phyloP scores from a whole-genome alignment of 2,329 filamentous ascomycete genomes.

The Cercospora sesami region DNA sequence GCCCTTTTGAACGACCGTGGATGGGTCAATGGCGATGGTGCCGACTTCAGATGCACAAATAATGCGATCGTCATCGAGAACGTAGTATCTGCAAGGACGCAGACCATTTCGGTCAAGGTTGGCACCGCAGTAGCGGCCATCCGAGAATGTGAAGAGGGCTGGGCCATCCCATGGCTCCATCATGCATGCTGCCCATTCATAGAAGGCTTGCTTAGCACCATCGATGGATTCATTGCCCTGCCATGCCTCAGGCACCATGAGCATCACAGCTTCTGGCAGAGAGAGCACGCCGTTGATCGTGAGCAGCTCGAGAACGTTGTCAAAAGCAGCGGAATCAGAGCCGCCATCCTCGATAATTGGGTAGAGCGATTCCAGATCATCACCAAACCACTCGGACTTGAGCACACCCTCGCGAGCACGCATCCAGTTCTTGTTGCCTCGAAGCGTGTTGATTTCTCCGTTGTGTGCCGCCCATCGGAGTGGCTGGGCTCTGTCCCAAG shows the following conservation, averaged over 20 bases:
- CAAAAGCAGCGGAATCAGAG: constrained; percentile 94
- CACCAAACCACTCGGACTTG: constrained; percentile 87
- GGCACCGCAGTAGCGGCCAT: constrained; percentile 93
- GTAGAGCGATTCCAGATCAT: constrained; percentile 86
- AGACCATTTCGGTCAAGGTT: constrained; percentile 96
- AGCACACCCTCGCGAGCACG: constrained; percentile 92
- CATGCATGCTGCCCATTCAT: constrained; percentile 97
- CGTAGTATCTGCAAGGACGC: constrained; percentile 92
- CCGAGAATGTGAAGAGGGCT: constrained; percentile 93
- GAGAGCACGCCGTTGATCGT: constrained; percentile 96
- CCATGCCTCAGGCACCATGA: constrained; percentile 98
- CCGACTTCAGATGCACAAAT: constrained; percentile 97
- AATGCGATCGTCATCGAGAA: constrained; percentile 94
- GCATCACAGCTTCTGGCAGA: constrained; percentile 92
- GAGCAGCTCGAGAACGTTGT: constrained; percentile 91
- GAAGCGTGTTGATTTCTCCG: constrained; percentile 95
- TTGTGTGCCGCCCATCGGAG: constrained; percentile 97
- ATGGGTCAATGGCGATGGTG: constrained; percentile 86
- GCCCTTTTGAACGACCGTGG: constrained; percentile 87
- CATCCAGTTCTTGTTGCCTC: constrained; percentile 99
- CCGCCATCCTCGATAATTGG: constrained; percentile 95
- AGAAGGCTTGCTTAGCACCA: constrained; percentile 92
- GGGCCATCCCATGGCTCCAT: constrained; percentile 99
- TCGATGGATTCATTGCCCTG: constrained; percentile 92
- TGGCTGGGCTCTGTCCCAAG: constrained; percentile 96